phyloP scores from a whole-genome alignment of 2,329 filamentous ascomycete species.

The Exophiala viscosa region DNA sequence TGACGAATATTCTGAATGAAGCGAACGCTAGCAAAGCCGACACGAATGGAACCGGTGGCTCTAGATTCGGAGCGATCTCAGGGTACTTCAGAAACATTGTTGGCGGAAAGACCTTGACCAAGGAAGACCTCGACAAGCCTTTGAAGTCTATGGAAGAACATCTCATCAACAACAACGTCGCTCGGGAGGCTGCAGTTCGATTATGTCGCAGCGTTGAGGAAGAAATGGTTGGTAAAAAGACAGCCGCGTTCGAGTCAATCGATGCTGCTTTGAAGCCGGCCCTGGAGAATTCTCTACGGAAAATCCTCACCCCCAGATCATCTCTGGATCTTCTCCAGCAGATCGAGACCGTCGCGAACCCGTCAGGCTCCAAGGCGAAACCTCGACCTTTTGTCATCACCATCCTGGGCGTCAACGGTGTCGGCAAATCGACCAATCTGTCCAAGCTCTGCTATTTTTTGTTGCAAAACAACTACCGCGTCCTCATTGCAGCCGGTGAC shows the following conservation, averaged over 20 bases:
- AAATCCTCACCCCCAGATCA: conserved; percentile 92
- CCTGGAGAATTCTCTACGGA: conserved; percentile 87
- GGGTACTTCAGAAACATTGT: conserved; percentile 92
- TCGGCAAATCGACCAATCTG: conserved; percentile 95
- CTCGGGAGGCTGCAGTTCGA: conserved; percentile 85
- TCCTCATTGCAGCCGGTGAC: conserved; percentile 89
- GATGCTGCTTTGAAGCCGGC: conserved; percentile 77
- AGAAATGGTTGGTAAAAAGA: conserved; percentile 86
- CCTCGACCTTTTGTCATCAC: conserved; percentile 91
- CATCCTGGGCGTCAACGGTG: conserved; percentile 96
- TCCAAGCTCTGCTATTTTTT: conserved; percentile 98
- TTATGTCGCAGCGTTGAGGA: conserved; percentile 88
- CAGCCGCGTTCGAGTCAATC: conserved; percentile 83
- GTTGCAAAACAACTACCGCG: conserved; percentile 92
- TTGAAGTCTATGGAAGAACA: conserved; percentile 97
- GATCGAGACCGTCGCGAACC: conserved; percentile 73
- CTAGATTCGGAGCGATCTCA: conserved; percentile 76
- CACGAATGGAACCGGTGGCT: conserved; percentile 52
- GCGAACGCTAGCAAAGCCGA: conserved; percentile 64
- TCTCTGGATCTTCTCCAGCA: conserved; percentile 92
- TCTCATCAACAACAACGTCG: conserved; percentile 91
- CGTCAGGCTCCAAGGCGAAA: conserved; percentile 60
- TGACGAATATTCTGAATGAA: conserved; percentile 79
- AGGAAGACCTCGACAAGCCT: conserved; percentile 83
- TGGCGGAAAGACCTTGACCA: conserved; percentile 86